Evolutionary conservation across 1,284 basidiomycete species (phyloP).

Genomic region (Porogramme epimiltina): DNA sequence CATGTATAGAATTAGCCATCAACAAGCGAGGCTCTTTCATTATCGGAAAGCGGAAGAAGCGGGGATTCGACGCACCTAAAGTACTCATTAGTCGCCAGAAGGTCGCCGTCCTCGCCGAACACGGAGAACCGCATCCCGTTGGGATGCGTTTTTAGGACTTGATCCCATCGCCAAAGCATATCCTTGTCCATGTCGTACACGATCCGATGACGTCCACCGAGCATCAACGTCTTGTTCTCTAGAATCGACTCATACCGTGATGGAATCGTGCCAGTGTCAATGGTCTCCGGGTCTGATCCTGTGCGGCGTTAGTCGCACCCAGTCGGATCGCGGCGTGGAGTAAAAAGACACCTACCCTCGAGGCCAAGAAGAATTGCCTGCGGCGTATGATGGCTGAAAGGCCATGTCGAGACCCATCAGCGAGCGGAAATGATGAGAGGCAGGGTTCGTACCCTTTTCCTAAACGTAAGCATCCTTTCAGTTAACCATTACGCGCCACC

Average conservation of each 20-base stretch:
- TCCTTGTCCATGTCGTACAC: conserved; percentile 87
- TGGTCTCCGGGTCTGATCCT: conserved; percentile 83
- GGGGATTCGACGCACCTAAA: conserved; percentile 54
- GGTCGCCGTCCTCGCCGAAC: conserved; percentile 78
- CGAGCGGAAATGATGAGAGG: not conserved
- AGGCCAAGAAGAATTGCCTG: conserved; percentile 91
- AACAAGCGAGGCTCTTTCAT: conserved; percentile 1
- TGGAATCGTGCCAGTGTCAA: conserved; percentile 80
- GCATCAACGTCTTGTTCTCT: conserved; percentile 62
- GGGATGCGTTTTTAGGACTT: conserved; percentile 78
- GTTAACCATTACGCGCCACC: not conserved
- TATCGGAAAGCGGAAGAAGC: not conserved
- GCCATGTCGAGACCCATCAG: conserved; percentile 8
- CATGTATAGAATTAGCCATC: not conserved
- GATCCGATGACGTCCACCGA: conserved; percentile 77
- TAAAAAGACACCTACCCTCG: conserved; percentile 55
- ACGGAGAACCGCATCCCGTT: conserved; percentile 94
- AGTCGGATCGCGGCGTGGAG: not conserved
- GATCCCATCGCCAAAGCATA: conserved; percentile 91
- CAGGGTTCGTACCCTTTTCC: conserved; percentile 74
- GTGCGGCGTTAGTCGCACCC: not conserved
- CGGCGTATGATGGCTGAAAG: conserved; percentile 85
- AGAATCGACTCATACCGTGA: conserved; percentile 75
- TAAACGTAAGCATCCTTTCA: conserved; percentile 31
- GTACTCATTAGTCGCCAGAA: conserved; percentile 95